Percentiles rank a stretch among this genome's conserved stretches.
Evolutionary conservation across 441 rosid genomes (phyloP).

Genomic region (Daphne laureola): DNA sequence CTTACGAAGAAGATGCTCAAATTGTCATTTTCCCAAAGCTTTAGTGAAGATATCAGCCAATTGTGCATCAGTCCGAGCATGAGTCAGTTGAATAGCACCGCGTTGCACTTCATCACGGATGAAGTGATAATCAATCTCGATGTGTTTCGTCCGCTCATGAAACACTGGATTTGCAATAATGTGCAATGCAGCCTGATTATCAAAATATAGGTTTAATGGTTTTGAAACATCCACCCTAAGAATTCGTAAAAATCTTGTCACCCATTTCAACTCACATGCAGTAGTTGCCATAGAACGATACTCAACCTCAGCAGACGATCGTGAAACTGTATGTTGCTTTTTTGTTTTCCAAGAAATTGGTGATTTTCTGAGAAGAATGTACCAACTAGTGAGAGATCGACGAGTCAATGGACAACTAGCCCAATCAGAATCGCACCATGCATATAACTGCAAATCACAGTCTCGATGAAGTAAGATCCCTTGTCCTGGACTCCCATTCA

Average conservation of each 20-base stretch:
- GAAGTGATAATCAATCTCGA: not conserved
- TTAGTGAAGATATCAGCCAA: not conserved
- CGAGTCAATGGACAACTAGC: slow-evolving; percentile 1
- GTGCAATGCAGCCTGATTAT: too few relatives aligned
- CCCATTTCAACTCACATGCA: too few relatives aligned
- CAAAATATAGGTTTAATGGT: not conserved
- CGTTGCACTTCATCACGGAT: too few relatives aligned
- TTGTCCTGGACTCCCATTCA: slow-evolving; percentile 6
- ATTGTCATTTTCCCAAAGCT: not conserved
- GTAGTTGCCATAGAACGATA: too few relatives aligned
- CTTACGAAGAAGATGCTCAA: not conserved
- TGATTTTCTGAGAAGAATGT: not conserved
- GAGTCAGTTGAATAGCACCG: too few relatives aligned
- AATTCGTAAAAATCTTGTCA: too few relatives aligned
- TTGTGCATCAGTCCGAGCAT: not conserved
- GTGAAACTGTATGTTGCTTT: too few relatives aligned
- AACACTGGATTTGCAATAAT: not conserved
- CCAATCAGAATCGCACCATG: slow-evolving; percentile 10
- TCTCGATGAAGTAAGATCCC: not conserved
- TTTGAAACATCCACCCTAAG: too few relatives aligned
- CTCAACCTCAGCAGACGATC: too few relatives aligned
- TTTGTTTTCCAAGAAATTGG: too few relatives aligned
- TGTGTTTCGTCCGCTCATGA: not conserved
- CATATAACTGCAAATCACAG: not conserved
- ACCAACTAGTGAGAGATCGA: not conserved